These are phyloP conservation scores for Rubia yunnanensis DNA, from an alignment of 257 asterid species.

Conservation along the genomic window DNA sequence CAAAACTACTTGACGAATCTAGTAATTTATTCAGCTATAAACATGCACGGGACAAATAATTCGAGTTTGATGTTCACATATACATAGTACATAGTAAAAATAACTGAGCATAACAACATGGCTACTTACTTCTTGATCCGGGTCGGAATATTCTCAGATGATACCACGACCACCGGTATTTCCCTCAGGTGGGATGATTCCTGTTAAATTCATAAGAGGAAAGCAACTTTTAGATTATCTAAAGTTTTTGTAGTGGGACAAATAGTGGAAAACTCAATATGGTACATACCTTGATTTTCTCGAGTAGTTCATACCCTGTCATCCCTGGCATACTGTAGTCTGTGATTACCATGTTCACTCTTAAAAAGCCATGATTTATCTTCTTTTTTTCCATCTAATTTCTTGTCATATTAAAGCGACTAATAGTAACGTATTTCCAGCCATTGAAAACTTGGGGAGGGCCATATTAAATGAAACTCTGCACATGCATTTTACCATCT, in stretches of 20 bases:
- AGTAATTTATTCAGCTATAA: too few species aligned
- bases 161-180: slow-evolving; percentile 29
- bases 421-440: neutral
- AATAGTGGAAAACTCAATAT: too few species aligned
- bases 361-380: too few species aligned
- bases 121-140: slow-evolving; percentile 24
- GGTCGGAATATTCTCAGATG: slow-evolving; percentile 31
- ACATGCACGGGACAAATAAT: neutral
- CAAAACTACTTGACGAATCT: too few species aligned
- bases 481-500: neutral
- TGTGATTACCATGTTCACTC: slow-evolving; percentile 25
- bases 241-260: too few species aligned
- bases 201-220: slow-evolving; percentile 21
- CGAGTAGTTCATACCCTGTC: slow-evolving; percentile 37
- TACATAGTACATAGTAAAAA: neutral
- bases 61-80: neutral
- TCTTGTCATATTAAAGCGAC: neutral
- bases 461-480: neutral
- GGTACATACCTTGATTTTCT: slow-evolving; percentile 32
- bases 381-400: neutral
- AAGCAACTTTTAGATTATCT: neutral
- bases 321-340: slow-evolving; percentile 45
- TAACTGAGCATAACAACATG: too few species aligned
- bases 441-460: neutral
- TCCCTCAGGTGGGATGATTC: slow-evolving; percentile 30